Evolutionary conservation across 1,139 yeast genomes (phyloP).

Genomic region (Pichia sp.): DNA sequence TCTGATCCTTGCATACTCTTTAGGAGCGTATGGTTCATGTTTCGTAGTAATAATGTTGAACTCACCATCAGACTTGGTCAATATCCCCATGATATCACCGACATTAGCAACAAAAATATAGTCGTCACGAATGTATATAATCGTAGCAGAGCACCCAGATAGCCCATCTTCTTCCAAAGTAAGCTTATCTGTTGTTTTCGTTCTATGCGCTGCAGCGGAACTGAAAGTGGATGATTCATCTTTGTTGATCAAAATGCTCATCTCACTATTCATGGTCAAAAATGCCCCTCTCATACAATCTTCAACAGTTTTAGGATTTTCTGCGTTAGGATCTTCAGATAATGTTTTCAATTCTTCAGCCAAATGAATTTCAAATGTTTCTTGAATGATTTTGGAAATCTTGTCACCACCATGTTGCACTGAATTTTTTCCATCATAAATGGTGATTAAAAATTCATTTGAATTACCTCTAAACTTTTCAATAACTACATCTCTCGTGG

Average conservation of each 20-base stretch:
- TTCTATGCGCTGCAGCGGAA: conserved; percentile 35
- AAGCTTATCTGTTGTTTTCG: conserved; percentile 36
- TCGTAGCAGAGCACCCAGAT: conserved; percentile 85
- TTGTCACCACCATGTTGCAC: conserved; percentile 58
- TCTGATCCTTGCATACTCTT: conserved; percentile 82
- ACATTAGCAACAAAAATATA: conserved; percentile 77
- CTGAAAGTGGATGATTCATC: conserved; percentile 32
- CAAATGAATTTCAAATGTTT: conserved; percentile 58
- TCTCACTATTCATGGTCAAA: conserved; percentile 73
- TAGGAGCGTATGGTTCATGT: conserved; percentile 78
- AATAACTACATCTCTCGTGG: conserved; percentile 78
- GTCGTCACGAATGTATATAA: conserved; percentile 70
- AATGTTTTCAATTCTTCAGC: conserved; percentile 57
- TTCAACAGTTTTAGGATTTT: conserved; percentile 43
- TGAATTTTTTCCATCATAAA: conserved; percentile 78
- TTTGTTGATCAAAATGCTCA: conserved; percentile 43
- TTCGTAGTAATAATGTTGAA: conserved; percentile 66
- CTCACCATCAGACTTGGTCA: conserved; percentile 80
- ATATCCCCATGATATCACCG: conserved; percentile 84
- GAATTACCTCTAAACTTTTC: conserved; percentile 87
- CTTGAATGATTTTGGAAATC: conserved; percentile 71
- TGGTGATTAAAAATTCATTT: conserved; percentile 63
- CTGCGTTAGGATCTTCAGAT: conserved; percentile 39
- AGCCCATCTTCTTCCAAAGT: conserved; percentile 57
- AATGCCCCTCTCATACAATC: conserved; percentile 83